These are phyloP conservation scores for Nakaseomyces delphensis DNA, from an alignment of 1,139 yeast species.

Conservation along the genomic window DNA sequence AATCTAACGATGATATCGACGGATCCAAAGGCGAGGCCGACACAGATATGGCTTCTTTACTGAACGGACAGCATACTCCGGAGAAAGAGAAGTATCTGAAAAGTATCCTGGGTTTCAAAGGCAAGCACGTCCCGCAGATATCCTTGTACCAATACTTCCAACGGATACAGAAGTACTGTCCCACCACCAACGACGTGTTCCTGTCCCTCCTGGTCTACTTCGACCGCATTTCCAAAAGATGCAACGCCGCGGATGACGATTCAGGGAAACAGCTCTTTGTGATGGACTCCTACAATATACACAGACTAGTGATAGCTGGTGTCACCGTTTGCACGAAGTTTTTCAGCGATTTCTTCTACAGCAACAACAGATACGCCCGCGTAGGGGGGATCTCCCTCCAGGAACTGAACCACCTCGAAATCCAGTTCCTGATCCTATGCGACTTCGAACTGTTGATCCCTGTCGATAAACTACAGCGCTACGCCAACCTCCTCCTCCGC, in stretches of 20 bases:
- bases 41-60: not conserved
- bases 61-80: not conserved
- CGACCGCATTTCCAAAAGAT: slow-evolving; percentile 86
- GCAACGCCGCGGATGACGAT: slow-evolving; percentile 36
- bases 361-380: slow-evolving; percentile 90
- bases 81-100: slow-evolving; percentile 13
- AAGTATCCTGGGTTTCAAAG: slow-evolving; percentile 78
- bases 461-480: slow-evolving; percentile 82
- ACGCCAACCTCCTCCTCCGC: slow-evolving; percentile 75
- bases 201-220: slow-evolving; percentile 82
- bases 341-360: slow-evolving; percentile 91
- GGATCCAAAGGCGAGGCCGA: not conserved
- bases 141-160: slow-evolving; percentile 81
- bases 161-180: slow-evolving; percentile 90
- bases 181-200: slow-evolving; percentile 94
- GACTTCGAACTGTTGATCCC: slow-evolving; percentile 85
- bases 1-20: slow-evolving; percentile 58
- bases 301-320: slow-evolving; percentile 89
- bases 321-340: slow-evolving; percentile 93
- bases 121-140: slow-evolving; percentile 91
- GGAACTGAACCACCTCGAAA: slow-evolving; percentile 83
- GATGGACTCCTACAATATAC: slow-evolving; percentile 93
- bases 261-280: slow-evolving; percentile 48
- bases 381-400: slow-evolving; percentile 96
- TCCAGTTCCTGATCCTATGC: slow-evolving; percentile 74